Conservation (phyloP, 306 rosid species). For the Geum urbanum region DNA sequence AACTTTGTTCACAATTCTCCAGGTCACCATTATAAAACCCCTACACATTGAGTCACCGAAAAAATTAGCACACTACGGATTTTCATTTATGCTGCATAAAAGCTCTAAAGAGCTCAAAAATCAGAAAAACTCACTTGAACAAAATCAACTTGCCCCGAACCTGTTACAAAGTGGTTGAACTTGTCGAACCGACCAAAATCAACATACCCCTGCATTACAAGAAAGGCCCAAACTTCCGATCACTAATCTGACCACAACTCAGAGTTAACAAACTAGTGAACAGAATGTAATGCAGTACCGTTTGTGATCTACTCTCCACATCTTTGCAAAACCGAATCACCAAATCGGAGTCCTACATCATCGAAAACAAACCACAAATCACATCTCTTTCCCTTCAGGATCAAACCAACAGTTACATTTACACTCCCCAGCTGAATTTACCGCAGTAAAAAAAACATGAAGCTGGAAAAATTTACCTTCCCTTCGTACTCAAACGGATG, state of each 20-base stretch:
- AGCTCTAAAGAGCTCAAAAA: neutral
- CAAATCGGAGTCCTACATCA: conserved; percentile 68
- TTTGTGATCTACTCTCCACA: conserved; percentile 82
- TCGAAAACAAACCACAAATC: neutral
- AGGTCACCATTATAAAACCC: conserved; percentile 82
- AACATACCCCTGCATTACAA: conserved; percentile 70
- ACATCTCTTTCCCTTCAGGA: neutral
- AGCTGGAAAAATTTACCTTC: conserved; percentile 44
- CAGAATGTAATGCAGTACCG: conserved; percentile 49
- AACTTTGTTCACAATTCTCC: conserved; percentile 61
- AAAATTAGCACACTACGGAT: conserved; percentile 1
- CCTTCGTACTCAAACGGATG: conserved; percentile 58
- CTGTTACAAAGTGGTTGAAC: conserved; percentile 65
- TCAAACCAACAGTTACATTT: neutral
- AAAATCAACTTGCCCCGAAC: conserved; percentile 63
- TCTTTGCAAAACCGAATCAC: conserved; percentile 85
- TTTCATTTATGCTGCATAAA: neutral
- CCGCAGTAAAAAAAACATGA: neutral
- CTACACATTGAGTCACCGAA: conserved; percentile 39
- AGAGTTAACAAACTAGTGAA: conserved; percentile 21
- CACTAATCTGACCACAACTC: neutral
- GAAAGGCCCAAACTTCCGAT: neutral
- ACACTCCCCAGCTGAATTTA: neutral
- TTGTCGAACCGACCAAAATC: conserved; percentile 78
- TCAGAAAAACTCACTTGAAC: conserved; percentile 63